A percentile compares a stretch with the other conserved stretches of the same genome.
Evolutionary conservation across 108 stramenopile species (phyloP).

Genomic region (Skeletonema grethae): DNA sequence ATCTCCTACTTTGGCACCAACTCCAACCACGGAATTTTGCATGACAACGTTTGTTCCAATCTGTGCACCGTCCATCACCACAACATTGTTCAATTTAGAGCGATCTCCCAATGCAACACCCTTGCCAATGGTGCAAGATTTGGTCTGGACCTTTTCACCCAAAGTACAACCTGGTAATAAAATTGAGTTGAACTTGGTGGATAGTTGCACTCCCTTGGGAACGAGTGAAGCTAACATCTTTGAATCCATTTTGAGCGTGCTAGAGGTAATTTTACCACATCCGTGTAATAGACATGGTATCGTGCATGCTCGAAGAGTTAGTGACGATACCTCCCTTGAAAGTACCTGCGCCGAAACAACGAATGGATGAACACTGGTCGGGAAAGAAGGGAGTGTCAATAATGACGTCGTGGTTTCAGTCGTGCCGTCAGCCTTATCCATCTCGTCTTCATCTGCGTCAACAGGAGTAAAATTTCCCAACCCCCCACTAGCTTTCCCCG

Average conservation of each 20-base stretch:
- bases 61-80: constrained; percentile 75
- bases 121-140: constrained; percentile 70
- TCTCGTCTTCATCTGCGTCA: constrained; percentile 18
- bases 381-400: constrained; percentile 17
- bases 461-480: constrained; percentile 19
- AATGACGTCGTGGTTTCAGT: constrained; percentile 11
- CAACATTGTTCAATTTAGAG: constrained; percentile 82
- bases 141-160: constrained; percentile 77
- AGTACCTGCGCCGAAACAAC: constrained; percentile 67
- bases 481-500: constrained; percentile 13
- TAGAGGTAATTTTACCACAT: constrained; percentile 67
- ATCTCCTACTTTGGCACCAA: constrained; percentile 66
- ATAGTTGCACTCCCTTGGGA: constrained; percentile 38
- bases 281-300: constrained; percentile 73
- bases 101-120: constrained; percentile 59
- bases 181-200: constrained; percentile 71
- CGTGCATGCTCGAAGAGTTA: constrained; percentile 66
- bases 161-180: constrained; percentile 52
- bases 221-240: constrained; percentile 10
- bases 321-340: constrained; percentile 39
- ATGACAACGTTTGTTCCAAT: constrained; percentile 76
- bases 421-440: constrained; percentile 8
- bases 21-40: constrained; percentile 79
- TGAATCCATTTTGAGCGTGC: constrained; percentile 32
- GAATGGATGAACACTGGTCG: constrained; percentile 39